Evolutionary conservation across 2,329 filamentous ascomycete species (phyloP).

Genomic region (Cladosporium sp.): DNA sequence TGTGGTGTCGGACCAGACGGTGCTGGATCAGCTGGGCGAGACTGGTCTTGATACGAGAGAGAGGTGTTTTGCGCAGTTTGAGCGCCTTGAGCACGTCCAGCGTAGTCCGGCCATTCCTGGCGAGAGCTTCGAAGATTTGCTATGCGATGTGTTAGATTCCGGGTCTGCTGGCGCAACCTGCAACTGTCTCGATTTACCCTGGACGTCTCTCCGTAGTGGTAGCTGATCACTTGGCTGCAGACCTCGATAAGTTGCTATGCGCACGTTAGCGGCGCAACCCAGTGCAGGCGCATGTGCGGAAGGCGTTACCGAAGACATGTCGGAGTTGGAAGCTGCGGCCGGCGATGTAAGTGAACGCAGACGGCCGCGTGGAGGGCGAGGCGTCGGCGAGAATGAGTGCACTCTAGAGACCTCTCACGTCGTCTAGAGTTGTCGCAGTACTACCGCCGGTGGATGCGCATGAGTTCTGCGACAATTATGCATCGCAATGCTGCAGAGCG

Average conservation of each 20-base stretch:
- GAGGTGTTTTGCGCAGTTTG: conserved; percentile 32
- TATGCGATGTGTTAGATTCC: conserved; percentile 33
- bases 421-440: conserved; percentile 25
- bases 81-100: conserved; percentile 68
- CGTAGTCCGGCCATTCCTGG: conserved; percentile 67
- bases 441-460: conserved; percentile 27
- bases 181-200: conserved; percentile 57
- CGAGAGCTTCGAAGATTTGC: conserved; percentile 77
- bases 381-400: conserved; percentile 1
- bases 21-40: conserved; percentile 83
- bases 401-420: conserved; percentile 34
- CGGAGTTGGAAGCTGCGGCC: conserved; percentile 3
- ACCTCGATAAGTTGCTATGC: conserved; percentile 76
- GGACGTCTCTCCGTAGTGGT: conserved; percentile 84
- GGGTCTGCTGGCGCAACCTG: conserved; percentile 4
- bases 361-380: too few relatives aligned
- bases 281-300: conserved; percentile 9
- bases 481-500: neutral
- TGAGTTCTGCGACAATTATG: conserved; percentile 16
- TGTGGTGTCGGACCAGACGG: conserved; percentile 52
- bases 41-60: conserved; percentile 72
- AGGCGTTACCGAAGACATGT: conserved; percentile 12
- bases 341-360: conserved; percentile 14
- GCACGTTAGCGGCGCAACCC: conserved; percentile 6
- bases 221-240: conserved; percentile 80